Percentiles rank a stretch among this genome's conserved stretches.
These are phyloP conservation scores for Luffa acutangula DNA, from an alignment of 306 rosid genomes.

Conservation along the genomic window DNA sequence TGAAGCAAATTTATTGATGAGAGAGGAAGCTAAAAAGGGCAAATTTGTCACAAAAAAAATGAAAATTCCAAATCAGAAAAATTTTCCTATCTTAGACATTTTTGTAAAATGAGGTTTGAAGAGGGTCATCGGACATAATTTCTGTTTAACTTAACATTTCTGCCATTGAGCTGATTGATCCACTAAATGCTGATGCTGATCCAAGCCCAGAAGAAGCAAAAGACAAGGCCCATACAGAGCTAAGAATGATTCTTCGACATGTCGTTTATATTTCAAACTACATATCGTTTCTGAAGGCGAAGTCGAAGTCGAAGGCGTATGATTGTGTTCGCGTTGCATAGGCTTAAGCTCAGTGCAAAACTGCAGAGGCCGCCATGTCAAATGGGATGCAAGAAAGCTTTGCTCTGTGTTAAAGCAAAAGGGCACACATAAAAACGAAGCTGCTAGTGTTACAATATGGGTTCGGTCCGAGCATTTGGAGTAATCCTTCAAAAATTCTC, in stretches of 20 bases:
- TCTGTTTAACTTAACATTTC: too few relatives aligned
- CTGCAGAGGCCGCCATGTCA: conserved; percentile 8
- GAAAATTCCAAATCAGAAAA: too few relatives aligned
- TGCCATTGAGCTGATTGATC: not conserved
- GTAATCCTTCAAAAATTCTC: conserved; percentile 31
- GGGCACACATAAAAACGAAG: not conserved
- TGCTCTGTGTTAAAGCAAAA: not conserved
- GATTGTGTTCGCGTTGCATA: not conserved
- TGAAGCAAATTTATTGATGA: too few relatives aligned
- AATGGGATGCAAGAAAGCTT: not conserved
- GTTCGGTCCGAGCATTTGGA: conserved; percentile 37
- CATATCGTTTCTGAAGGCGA: not conserved
- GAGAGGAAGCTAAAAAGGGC: too few relatives aligned
- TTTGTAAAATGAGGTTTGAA: too few relatives aligned
- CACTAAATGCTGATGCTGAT: not conserved
- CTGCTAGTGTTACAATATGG: conserved; percentile 6
- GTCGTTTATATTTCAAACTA: not conserved
- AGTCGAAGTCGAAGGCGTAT: not conserved
- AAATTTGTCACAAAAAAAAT: too few relatives aligned
- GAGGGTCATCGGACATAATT: too few relatives aligned
- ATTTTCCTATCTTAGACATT: too few relatives aligned
- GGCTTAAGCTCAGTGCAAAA: not conserved
- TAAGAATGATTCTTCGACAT: not conserved
- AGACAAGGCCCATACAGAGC: not conserved
- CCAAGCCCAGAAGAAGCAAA: not conserved